Percentiles rank a stretch among this genome's conserved stretches.
Conservation (phyloP, 768 basidiomycete species). For the Ephemerocybe angulata region DNA sequence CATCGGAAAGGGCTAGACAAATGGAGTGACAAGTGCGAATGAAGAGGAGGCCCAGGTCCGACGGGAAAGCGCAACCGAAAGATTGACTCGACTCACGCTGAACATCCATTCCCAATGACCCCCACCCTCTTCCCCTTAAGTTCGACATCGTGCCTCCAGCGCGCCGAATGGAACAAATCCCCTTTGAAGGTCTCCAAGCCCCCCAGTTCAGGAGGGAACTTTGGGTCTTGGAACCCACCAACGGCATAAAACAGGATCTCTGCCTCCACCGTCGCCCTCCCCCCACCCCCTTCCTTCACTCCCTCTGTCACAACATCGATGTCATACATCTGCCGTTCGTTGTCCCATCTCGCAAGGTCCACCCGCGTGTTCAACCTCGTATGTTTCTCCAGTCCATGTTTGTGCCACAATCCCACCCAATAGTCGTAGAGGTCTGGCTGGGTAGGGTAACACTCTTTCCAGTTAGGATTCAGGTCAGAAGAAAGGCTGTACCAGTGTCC, state of each 20-base stretch:
- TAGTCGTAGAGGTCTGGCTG: constrained; percentile 52
- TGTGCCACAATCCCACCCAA: constrained; percentile 45
- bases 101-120: constrained; percentile 63
- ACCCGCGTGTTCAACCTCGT: constrained; percentile 43
- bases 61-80: too few relatives aligned
- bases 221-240: constrained; percentile 45
- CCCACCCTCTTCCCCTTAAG: constrained; percentile 52
- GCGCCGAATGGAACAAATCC: constrained; percentile 49
- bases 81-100: constrained; percentile 38
- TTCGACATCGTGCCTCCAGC: constrained; percentile 52
- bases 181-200: constrained; percentile 48
- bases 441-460: constrained; percentile 41
- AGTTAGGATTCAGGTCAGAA: constrained; percentile 49
- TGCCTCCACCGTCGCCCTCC: constrained; percentile 32
- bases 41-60: too few relatives aligned
- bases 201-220: constrained; percentile 42
- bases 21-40: too few relatives aligned
- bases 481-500: constrained; percentile 56
- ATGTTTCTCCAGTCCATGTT: constrained; percentile 37
- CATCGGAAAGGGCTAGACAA: neutral
- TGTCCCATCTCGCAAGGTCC: constrained; percentile 42
- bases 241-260: constrained; percentile 49
- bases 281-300: constrained; percentile 35
- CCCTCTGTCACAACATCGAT: too few relatives aligned
- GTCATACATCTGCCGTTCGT: constrained; percentile 37